These are phyloP conservation scores for Talaromyces sp. DNA, from an alignment of 2,329 filamentous ascomycete genomes.

Conservation along the genomic window DNA sequence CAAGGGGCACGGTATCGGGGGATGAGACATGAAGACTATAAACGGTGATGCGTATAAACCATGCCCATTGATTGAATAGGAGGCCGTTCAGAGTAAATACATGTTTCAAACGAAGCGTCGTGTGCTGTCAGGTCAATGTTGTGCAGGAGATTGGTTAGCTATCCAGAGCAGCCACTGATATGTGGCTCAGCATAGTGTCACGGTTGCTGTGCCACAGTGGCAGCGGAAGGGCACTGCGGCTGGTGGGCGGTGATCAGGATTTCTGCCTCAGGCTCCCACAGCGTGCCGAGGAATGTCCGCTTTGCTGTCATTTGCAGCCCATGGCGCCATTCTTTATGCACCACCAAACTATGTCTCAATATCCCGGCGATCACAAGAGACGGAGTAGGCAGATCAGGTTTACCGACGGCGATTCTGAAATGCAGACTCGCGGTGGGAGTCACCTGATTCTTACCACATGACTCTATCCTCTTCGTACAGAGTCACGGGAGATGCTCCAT, in stretches of 20 bases:
- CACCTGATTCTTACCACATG: neutral
- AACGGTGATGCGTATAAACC: neutral
- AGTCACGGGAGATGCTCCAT: neutral
- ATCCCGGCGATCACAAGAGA: neutral
- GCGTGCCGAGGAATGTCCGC: neutral
- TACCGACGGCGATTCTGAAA: neutral
- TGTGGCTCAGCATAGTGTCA: neutral
- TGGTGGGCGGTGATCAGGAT: neutral
- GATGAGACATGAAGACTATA: neutral
- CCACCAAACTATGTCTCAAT: neutral
- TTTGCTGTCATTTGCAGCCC: neutral
- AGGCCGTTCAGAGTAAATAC: neutral
- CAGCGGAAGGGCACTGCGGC: neutral
- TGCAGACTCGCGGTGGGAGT: neutral
- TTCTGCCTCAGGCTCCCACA: constrained; percentile 2
- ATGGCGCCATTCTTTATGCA: neutral
- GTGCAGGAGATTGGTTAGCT: neutral
- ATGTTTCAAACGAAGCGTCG: neutral
- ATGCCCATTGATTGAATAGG: neutral
- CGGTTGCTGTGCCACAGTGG: neutral
- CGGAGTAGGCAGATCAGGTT: no score
- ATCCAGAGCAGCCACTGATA: neutral
- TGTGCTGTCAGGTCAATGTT: neutral
- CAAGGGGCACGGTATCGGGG: neutral
- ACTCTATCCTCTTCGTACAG: neutral